A percentile compares a stretch with the other conserved stretches of the same genome.
phyloP scores from a whole-genome alignment of 306 rosid genomes.

The Abrus pulchellus region DNA sequence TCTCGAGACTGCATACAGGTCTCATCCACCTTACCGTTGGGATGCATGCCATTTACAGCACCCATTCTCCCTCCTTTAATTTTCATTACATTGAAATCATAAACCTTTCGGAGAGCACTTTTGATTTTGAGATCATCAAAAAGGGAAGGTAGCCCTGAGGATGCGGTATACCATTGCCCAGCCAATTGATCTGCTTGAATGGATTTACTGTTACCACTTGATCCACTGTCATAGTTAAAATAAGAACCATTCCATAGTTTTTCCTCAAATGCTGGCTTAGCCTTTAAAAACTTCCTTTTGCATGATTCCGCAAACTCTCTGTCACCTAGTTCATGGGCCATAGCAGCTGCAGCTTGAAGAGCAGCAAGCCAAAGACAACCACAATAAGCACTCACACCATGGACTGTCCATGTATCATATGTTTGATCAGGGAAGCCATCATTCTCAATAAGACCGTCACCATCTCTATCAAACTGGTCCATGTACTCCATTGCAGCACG shows the following conservation, averaged over 20 bases:
- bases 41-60: constrained; percentile 98
- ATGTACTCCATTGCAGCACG: constrained; percentile 96
- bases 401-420: constrained; percentile 98
- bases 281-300: constrained; percentile 85
- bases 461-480: constrained; percentile 92
- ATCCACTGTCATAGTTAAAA: constrained; percentile 94
- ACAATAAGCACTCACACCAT: constrained; percentile 95
- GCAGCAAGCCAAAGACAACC: constrained; percentile 98
- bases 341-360: constrained; percentile 97
- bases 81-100: constrained; percentile 94
- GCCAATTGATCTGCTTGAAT: constrained; percentile 98
- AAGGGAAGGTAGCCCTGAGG: constrained; percentile 87
- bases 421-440: constrained; percentile 99
- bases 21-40: constrained; percentile 92
- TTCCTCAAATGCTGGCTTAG: constrained; percentile 85
- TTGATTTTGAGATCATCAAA: constrained; percentile 78
- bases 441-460: constrained; percentile 91
- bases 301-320: constrained; percentile 82
- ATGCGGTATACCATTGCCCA: constrained; percentile 99
- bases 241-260: constrained; percentile 98
- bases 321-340: constrained; percentile 90
- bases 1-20: constrained; percentile 99
- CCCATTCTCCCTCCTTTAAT: constrained; percentile 95
- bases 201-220: constrained; percentile 90
- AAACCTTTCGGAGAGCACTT: constrained; percentile 85